Evolutionary conservation across 495 filamentous ascomycete genomes (phyloP).

Genomic region (Penicillium riverlandense): DNA sequence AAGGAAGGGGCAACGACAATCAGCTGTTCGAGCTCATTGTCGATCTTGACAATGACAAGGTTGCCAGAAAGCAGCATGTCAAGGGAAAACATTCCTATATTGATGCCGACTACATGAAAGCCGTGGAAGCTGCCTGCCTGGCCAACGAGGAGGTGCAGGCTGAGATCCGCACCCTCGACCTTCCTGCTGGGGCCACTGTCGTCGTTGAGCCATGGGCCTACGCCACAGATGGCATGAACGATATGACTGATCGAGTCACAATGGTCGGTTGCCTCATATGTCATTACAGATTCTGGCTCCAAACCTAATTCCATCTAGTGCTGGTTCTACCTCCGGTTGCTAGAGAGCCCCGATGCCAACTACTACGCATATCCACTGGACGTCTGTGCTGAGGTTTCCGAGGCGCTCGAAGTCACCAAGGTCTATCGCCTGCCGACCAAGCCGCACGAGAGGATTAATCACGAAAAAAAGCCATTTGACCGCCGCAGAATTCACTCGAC

Average conservation of each 20-base stretch:
- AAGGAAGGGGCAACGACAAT: not conserved
- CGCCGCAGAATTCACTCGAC: conserved; percentile 35
- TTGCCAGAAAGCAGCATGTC: conserved; percentile 8
- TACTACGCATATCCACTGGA: conserved; percentile 72
- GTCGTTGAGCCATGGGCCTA: conserved; percentile 33
- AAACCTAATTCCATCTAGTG: conserved; percentile 10
- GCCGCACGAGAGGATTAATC: conserved; percentile 14
- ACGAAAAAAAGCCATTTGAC: conserved; percentile 17
- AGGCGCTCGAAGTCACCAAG: conserved; percentile 48
- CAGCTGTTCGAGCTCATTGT: conserved; percentile 12
- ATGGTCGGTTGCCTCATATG: conserved; percentile 10
- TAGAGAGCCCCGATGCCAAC: conserved; percentile 37
- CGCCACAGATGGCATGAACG: conserved; percentile 31
- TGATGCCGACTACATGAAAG: conserved; percentile 23
- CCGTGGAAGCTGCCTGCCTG: conserved; percentile 20
- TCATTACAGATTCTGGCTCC: not conserved
- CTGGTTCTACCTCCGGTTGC: conserved; percentile 24
- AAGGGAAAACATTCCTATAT: conserved; percentile 22
- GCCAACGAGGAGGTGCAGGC: conserved; percentile 12
- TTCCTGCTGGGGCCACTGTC: conserved; percentile 22
- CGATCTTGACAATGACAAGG: conserved; percentile 5
- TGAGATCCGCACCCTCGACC: conserved; percentile 14
- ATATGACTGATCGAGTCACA: conserved; percentile 23
- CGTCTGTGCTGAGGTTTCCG: conserved; percentile 58
- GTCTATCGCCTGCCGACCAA: conserved; percentile 32